phyloP scores from a whole-genome alignment of 805 yeast genomes.

The Yarrowia hollandica region DNA sequence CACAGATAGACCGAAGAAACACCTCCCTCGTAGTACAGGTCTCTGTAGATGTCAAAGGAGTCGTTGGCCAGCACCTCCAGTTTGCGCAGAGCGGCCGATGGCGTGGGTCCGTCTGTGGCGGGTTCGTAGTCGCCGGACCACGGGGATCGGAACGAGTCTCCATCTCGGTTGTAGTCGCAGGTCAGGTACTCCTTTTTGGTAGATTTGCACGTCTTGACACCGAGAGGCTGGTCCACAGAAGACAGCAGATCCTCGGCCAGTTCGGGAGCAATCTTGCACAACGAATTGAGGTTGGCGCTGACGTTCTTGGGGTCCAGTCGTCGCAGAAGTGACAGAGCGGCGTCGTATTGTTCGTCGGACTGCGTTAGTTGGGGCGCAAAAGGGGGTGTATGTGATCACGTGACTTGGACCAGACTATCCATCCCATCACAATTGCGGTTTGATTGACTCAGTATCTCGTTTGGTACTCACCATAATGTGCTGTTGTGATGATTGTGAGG shows the following conservation, averaged over 20 bases:
- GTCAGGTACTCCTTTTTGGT: constrained; percentile 63
- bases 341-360: constrained; percentile 60
- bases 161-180: constrained; percentile 94
- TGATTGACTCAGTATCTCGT: not conserved
- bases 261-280: constrained; percentile 59
- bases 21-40: constrained; percentile 94
- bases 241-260: constrained; percentile 85
- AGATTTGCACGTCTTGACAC: constrained; percentile 50
- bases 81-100: constrained; percentile 63
- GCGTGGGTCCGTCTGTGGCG: constrained; percentile 68
- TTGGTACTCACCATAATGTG: constrained; percentile 21
- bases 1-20: constrained; percentile 84
- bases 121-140: constrained; percentile 75
- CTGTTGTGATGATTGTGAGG: constrained; percentile 7
- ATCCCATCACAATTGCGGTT: no score
- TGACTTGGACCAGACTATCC: no score
- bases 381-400: no score
- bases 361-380: constrained; percentile 11
- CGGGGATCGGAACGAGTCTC: constrained; percentile 89
- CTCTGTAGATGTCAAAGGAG: constrained; percentile 89
- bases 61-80: constrained; percentile 83
- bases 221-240: constrained; percentile 82
- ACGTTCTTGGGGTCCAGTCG: constrained; percentile 70
- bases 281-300: constrained; percentile 46
- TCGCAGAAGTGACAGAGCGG: constrained; percentile 74